Percentiles rank a stretch among this genome's conserved stretches.
These are phyloP conservation scores for Penicillium canescens DNA, from an alignment of 495 filamentous ascomycete genomes.

Conservation along the genomic window DNA sequence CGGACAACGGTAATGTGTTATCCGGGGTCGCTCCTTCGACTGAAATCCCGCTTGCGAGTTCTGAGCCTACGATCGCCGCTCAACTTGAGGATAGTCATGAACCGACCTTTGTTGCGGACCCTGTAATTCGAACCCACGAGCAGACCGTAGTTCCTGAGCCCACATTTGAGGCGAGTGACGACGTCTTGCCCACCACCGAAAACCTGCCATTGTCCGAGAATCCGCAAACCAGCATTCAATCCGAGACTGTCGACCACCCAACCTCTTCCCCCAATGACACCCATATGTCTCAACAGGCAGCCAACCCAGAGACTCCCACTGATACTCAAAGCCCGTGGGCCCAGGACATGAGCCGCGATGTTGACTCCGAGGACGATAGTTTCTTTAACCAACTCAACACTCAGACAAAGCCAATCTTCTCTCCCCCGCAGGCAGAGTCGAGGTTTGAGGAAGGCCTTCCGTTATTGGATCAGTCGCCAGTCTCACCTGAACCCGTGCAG, in stretches of 20 bases:
- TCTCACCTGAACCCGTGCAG: conserved; percentile 18
- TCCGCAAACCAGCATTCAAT: neutral
- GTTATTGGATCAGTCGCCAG: conserved; percentile 35
- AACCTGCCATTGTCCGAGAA: neutral
- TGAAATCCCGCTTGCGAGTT: neutral
- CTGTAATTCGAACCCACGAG: neutral
- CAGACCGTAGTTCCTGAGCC: neutral
- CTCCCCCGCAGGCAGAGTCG: conserved; percentile 45
- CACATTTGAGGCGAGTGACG: neutral
- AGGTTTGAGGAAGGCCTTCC: conserved; percentile 51
- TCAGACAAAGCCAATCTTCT: conserved; percentile 48
- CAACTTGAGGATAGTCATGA: neutral
- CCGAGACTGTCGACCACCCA: neutral
- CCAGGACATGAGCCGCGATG: conserved; percentile 25
- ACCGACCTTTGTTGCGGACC: neutral
- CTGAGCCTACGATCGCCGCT: neutral
- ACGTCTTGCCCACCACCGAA: neutral
- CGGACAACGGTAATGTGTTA: neutral
- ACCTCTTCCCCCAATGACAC: neutral
- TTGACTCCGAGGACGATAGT: conserved; percentile 44
- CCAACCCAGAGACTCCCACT: conserved; percentile 14
- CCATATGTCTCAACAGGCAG: neutral
- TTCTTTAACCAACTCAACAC: conserved; percentile 52
- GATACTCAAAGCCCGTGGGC: conserved; percentile 32
- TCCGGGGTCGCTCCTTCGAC: neutral